Base-by-base conservation (phyloP, 2,329 filamentous ascomycete species). In the Didymella pinodella region DNA sequence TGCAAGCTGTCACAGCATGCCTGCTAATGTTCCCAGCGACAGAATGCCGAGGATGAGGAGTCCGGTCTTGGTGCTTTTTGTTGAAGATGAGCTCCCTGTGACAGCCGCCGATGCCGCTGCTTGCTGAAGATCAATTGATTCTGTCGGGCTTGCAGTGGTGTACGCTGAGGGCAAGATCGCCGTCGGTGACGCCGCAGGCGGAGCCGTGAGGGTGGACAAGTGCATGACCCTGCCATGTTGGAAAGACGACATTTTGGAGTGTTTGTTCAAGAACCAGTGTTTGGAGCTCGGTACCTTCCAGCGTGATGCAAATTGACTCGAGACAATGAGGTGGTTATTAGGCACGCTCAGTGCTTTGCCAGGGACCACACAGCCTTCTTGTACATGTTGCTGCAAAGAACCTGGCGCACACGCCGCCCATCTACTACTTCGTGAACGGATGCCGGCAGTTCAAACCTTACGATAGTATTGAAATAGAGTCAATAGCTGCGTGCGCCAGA, bases 201-300 rank as follows among this genome's bases (percentile, higher is more conserved):
- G 29, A 2, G 20, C 28, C n/a, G 45, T 47, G 7, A 47, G 20
- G 12, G 45, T 47, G 45, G 45, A 47, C 2, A 47, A 12, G 45
- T 47, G 45, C 11, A 47, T 18, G 4, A 47, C 45, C 45, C 45
- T 32, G 18, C 45, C 45, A 34, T 47, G 45, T 32, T 47, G 45
- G 8, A 32, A 34, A 6, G 45, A 47, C 8, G 45, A 18, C 45
- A 47, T 47, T 29, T 46, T 8, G 11, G 11, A n/a, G 7, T 12
- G n/a, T 25, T 12, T 22, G 3, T 14, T 32, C 3, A 7, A 11
- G 18, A 11, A 25, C 5, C 20, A 6, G 10, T 22, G 6, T 5
- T 14, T 4, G n/a, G n/a, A 14, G 38, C 4, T 18, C 25, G 7
- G 22, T 22, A 22, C 22, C 22, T 22, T 22, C 22, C 22, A 3